phyloP scores from a whole-genome alignment of 176 grass and related monocot genomes.

The Ensete glaucum region DNA sequence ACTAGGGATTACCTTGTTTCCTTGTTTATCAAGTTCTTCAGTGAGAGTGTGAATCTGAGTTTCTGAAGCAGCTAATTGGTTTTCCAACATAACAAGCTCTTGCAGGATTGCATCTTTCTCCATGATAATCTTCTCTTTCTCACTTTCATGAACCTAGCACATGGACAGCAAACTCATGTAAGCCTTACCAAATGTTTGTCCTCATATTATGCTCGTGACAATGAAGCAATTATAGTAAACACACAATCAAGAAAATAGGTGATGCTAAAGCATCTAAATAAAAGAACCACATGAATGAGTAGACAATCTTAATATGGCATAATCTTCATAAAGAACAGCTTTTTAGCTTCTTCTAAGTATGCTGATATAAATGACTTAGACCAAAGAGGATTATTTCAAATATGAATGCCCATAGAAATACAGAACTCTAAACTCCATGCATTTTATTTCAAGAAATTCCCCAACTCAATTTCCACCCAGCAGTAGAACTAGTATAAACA shows the following conservation, averaged over 20 bases:
- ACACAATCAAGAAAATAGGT: background rate
- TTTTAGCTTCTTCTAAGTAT: too few species aligned
- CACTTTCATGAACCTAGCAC: slow-evolving; percentile 63
- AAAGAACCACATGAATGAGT: background rate
- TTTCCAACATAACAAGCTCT: slow-evolving; percentile 72
- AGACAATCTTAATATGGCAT: too few species aligned
- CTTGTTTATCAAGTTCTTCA: slow-evolving; percentile 47
- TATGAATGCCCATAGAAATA: too few species aligned
- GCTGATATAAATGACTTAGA: too few species aligned
- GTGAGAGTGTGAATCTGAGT: slow-evolving; percentile 64
- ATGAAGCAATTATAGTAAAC: background rate
- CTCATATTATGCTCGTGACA: background rate
- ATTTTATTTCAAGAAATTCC: too few species aligned
- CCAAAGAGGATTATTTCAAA: too few species aligned
- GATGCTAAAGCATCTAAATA: background rate
- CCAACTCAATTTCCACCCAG: too few species aligned
- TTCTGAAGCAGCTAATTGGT: slow-evolving; percentile 57
- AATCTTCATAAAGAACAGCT: background rate
- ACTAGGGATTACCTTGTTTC: slow-evolving; percentile 42
- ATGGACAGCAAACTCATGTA: background rate
- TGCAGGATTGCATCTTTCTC: slow-evolving; percentile 82
- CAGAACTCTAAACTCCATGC: too few species aligned
- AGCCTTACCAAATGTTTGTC: too few species aligned
- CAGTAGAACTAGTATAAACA: too few species aligned
- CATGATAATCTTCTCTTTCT: slow-evolving; percentile 81